Evolutionary conservation across 2,329 filamentous ascomycete species (phyloP), one percentile per base, ranked within the genome.

Genomic region (Exophiala mesophila): DNA sequence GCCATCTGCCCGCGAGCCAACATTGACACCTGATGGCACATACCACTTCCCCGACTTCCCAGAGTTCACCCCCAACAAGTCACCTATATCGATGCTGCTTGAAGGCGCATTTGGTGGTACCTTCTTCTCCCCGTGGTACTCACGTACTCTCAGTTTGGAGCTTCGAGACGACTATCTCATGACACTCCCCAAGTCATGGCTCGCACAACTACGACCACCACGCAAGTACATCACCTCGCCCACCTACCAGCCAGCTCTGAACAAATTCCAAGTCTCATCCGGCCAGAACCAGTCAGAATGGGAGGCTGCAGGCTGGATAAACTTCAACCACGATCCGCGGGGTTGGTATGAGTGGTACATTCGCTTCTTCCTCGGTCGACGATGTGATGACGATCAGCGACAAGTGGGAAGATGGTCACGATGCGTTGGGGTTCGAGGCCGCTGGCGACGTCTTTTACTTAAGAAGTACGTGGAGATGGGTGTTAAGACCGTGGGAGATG

Each of bases 301-400:
- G 74, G 74, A 77, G 53, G 69, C 68, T 0, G 64, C 64, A 3
- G 74, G 74, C 0, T 78, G 73, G 74, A 76, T 77, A 35, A 62
- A 63, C n/a, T 73, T 75, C 48, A 62, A 64, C 17, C 67, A 68
- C 39, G 74, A 77, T 55, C 68, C 74, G 2, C 56, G 74, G 33
- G 74, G 73, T 4, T 78, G 72, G 73, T 76, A 76, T 50, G 73
- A 77, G 53, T 77, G 73, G 73, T 77, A 76, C 54, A 69, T 66
- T 36, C 65, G 72, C 0, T 76, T 76, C 55, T 76, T 69, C 57
- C 62, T 61, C 16, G 73, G 73, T 0, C 53, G 73, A 28, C 57
- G 74, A 18, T 74, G 73, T 48, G 69, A 64, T 0, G 72, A 76
- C 39, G 73, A 76, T 49, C 71, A 69, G 23, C 61, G 73, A 42